Evolutionary conservation across 495 filamentous ascomycete species (phyloP).

Genomic region (Margaritispora aquatica): DNA sequence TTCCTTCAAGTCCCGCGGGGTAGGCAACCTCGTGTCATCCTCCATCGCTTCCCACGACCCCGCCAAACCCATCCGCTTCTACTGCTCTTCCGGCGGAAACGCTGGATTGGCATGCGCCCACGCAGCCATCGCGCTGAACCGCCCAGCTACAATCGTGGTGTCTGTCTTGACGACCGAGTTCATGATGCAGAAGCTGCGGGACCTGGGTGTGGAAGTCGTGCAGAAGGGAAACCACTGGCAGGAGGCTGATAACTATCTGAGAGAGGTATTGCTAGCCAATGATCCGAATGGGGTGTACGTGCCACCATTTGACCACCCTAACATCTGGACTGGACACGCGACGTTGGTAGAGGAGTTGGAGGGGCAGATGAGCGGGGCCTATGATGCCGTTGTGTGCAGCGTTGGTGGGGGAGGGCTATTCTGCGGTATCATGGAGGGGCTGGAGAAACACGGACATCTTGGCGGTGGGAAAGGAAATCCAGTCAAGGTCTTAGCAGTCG

Average conservation of each 20-base stretch:
- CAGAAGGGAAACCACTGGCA: slow-evolving; percentile 66
- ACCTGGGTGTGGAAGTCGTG: slow-evolving; percentile 42
- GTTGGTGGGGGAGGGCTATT: slow-evolving; percentile 89
- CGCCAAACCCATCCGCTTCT: slow-evolving; percentile 62
- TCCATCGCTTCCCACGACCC: slow-evolving; percentile 30
- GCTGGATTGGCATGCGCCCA: slow-evolving; percentile 87
- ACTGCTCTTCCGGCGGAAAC: slow-evolving; percentile 82
- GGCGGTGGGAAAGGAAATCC: slow-evolving; percentile 14
- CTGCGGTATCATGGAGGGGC: slow-evolving; percentile 68
- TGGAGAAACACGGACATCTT: slow-evolving; percentile 43
- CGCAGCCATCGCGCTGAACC: slow-evolving; percentile 62
- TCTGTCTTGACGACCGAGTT: slow-evolving; percentile 57
- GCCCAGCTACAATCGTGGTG: slow-evolving; percentile 76
- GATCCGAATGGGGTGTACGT: slow-evolving; percentile 64
- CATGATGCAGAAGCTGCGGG: slow-evolving; percentile 68
- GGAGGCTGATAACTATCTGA: slow-evolving; percentile 71
- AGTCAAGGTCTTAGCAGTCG: slow-evolving; percentile 61
- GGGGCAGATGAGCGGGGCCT: slow-evolving; percentile 42
- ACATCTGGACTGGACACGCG: slow-evolving; percentile 76
- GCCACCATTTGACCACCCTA: slow-evolving; percentile 81
- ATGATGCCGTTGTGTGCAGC: slow-evolving; percentile 60
- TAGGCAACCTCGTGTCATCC: slow-evolving; percentile 71
- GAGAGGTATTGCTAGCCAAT: slow-evolving; percentile 50
- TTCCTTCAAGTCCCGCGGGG: slow-evolving; percentile 91
- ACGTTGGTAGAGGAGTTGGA: slow-evolving; percentile 71